Percentiles rank a stretch among this genome's conserved stretches.
Evolutionary conservation across 2,329 filamentous ascomycete species (phyloP).

Genomic region (Pseudopyricularia javanii): DNA sequence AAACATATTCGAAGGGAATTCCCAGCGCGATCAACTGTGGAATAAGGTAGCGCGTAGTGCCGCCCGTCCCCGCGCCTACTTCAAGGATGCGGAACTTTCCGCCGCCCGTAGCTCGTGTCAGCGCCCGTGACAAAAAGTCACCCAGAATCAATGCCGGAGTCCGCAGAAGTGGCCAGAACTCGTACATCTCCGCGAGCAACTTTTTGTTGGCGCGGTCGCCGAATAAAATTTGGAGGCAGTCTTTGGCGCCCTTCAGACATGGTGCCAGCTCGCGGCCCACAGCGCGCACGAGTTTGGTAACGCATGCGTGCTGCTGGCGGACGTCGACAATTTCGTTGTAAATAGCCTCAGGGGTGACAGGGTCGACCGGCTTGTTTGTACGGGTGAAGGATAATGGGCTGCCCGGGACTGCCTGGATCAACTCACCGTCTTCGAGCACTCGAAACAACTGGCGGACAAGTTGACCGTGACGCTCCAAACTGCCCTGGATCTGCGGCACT

Average conservation of each 20-base stretch:
- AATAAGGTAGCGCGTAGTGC: slow-evolving; percentile 19
- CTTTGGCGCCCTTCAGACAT: slow-evolving; percentile 19
- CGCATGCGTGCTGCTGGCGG: slow-evolving; percentile 15
- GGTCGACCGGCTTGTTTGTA: too few species aligned
- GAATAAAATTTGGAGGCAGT: slow-evolving; percentile 25
- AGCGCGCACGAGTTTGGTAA: slow-evolving; percentile 16
- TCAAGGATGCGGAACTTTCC: slow-evolving; percentile 19
- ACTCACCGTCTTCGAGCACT: too few species aligned
- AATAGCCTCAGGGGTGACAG: too few species aligned
- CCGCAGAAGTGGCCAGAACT: slow-evolving; percentile 10
- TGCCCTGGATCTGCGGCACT: too few species aligned
- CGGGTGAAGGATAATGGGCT: too few species aligned
- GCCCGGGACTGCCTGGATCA: too few species aligned
- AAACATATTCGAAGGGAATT: slow-evolving; percentile 21
- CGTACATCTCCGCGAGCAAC: slow-evolving; percentile 22
- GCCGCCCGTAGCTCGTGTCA: background rate
- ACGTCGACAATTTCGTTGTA: too few species aligned
- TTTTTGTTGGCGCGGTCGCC: slow-evolving; percentile 11
- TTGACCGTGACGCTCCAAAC: too few species aligned
- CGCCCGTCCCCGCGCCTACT: slow-evolving; percentile 18
- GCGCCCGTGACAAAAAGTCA: slow-evolving; percentile 2
- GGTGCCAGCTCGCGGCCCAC: slow-evolving; percentile 20
- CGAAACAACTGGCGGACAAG: too few species aligned
- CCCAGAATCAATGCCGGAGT: slow-evolving; percentile 9
- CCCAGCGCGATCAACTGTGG: slow-evolving; percentile 13